Evolutionary conservation across 2,329 filamentous ascomycete species (phyloP).

Genomic region (Dothiorella sarmentorum): DNA sequence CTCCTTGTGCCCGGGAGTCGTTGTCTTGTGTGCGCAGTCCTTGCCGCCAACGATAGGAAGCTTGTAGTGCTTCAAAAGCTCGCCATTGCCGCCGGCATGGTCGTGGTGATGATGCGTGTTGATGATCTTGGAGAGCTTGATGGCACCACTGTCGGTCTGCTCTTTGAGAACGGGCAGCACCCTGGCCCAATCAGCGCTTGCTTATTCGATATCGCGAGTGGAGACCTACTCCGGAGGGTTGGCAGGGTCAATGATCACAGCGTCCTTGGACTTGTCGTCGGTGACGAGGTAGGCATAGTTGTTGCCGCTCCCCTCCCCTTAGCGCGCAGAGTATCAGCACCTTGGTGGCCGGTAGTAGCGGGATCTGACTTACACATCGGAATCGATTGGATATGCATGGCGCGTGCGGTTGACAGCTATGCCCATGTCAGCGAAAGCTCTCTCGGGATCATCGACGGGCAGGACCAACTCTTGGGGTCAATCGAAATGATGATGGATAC

Average conservation of each 20-base stretch:
- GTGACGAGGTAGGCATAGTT: slow-evolving; percentile 73
- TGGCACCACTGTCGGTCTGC: slow-evolving; percentile 64
- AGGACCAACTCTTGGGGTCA: background rate
- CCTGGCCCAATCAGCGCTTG: slow-evolving; percentile 35
- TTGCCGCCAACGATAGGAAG: slow-evolving; percentile 83
- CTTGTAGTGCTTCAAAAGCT: slow-evolving; percentile 66
- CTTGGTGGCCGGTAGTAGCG: slow-evolving; percentile 7
- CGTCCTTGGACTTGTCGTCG: slow-evolving; percentile 49
- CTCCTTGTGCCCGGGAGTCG: slow-evolving; percentile 70
- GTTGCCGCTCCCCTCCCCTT: slow-evolving; percentile 75
- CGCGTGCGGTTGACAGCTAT: slow-evolving; percentile 36
- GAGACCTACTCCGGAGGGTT: slow-evolving; percentile 67
- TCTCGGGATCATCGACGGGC: too few relatives aligned
- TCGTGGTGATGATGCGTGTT: slow-evolving; percentile 98
- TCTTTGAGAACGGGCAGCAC: slow-evolving; percentile 67
- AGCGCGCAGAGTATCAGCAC: slow-evolving; percentile 7
- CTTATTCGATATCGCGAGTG: background rate
- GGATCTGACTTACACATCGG: slow-evolving; percentile 69
- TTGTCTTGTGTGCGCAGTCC: slow-evolving; percentile 76
- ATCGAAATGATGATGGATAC: background rate
- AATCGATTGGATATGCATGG: slow-evolving; percentile 84
- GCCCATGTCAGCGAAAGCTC: background rate
- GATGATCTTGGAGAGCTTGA: slow-evolving; percentile 84
- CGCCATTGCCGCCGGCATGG: slow-evolving; percentile 86
- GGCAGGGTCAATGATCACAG: slow-evolving; percentile 72